Evolutionary conservation across 1,139 yeast genomes (phyloP).

Genomic region (Arxiozyma heterogenica): DNA sequence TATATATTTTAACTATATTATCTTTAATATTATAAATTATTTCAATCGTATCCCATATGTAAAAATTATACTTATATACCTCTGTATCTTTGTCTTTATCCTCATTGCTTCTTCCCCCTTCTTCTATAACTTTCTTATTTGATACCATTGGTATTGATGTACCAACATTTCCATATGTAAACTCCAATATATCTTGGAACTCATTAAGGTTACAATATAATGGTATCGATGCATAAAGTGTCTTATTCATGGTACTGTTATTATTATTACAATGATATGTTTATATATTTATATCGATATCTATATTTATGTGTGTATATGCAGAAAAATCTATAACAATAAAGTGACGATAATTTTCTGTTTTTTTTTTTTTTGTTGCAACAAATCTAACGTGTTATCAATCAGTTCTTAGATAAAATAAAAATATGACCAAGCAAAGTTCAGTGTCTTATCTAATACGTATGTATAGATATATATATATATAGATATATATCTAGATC

Average conservation of each 20-base stretch:
- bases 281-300: too few species aligned
- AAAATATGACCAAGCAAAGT: too few species aligned
- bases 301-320: too few species aligned
- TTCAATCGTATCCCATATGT: conserved; percentile 1
- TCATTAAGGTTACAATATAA: not conserved
- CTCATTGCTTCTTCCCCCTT: too few species aligned
- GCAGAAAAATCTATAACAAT: too few species aligned
- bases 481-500: too few species aligned
- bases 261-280: not conserved
- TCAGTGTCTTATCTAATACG: too few species aligned
- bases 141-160: not conserved
- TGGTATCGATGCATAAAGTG: not conserved
- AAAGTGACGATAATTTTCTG: too few species aligned
- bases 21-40: conserved; percentile 1
- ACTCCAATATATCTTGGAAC: not conserved
- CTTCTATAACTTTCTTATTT: not conserved
- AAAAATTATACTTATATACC: not conserved
- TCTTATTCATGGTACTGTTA: not conserved
- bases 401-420: too few species aligned
- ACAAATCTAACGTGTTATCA: too few species aligned
- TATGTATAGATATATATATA: too few species aligned
- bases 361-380: too few species aligned
- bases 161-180: not conserved
- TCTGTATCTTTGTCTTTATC: not conserved
- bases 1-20: conserved; percentile 1